These are phyloP conservation scores for Macrotyloma uniflorum DNA, from an alignment of 306 rosid species.

Conservation along the genomic window DNA sequence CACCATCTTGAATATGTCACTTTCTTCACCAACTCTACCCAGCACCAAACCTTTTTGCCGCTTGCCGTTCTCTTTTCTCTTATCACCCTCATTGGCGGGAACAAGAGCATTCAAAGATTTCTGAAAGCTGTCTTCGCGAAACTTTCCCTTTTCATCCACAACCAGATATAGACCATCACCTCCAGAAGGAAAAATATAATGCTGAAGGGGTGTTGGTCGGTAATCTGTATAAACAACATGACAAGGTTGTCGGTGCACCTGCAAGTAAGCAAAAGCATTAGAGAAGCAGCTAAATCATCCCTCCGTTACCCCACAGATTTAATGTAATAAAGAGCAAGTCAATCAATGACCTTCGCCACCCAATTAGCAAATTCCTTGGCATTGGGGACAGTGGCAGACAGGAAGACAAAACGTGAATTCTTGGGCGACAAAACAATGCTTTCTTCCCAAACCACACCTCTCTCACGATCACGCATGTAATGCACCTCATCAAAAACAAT, in stretches of 20 bases:
- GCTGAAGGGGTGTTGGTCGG: conserved; percentile 98
- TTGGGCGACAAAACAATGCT: conserved; percentile 97
- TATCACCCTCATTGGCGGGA: conserved; percentile 60
- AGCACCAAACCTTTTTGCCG: conserved; percentile 73
- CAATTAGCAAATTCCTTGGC: conserved; percentile 94
- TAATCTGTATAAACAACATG: conserved; percentile 94
- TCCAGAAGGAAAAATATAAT: conserved; percentile 88
- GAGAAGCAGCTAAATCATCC: neutral
- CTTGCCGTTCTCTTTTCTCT: conserved; percentile 68
- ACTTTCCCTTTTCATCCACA: conserved; percentile 87
- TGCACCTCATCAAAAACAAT: conserved; percentile 94
- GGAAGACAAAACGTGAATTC: conserved; percentile 87
- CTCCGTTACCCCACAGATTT: neutral
- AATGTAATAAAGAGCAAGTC: neutral
- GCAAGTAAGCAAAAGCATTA: conserved; percentile 47
- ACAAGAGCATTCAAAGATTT: conserved; percentile 77
- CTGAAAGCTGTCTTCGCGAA: conserved; percentile 89
- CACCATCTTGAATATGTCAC: conserved; percentile 95
- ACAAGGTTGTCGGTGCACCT: conserved; percentile 95
- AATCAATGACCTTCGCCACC: conserved; percentile 80
- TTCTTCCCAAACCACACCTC: conserved; percentile 99
- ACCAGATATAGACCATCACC: conserved; percentile 85
- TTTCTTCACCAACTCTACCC: conserved; percentile 74
- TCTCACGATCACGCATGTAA: conserved; percentile 95
- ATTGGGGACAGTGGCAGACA: conserved; percentile 96